phyloP scores from a whole-genome alignment of 768 basidiomycete genomes.

The Russula vinacea region DNA sequence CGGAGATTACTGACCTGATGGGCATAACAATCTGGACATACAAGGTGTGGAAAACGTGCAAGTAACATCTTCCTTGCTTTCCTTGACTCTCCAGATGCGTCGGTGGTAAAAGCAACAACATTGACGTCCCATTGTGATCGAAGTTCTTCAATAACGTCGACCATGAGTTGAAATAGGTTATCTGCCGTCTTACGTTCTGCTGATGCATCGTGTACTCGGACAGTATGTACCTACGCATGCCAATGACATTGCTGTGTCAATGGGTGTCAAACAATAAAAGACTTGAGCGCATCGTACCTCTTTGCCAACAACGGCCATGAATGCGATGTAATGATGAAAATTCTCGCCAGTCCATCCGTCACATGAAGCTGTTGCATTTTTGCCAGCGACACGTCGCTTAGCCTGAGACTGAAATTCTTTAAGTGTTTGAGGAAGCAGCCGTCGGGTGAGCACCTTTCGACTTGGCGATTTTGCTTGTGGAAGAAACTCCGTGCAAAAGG shows the following conservation, averaged over 20 bases:
- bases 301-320: not conserved
- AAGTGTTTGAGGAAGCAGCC: not conserved
- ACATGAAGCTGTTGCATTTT: not conserved
- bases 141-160: not conserved
- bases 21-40: not conserved
- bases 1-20: not conserved
- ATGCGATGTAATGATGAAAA: not conserved
- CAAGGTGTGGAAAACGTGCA: not conserved
- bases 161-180: not conserved
- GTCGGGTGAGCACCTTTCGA: not conserved
- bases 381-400: not conserved
- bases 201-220: not conserved
- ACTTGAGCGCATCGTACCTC: not conserved
- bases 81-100: not conserved
- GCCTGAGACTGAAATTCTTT: not conserved
- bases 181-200: not conserved
- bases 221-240: not conserved
- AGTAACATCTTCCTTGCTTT: not conserved
- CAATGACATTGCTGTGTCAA: too few species aligned
- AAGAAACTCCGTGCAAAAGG: not conserved
- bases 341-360: not conserved
- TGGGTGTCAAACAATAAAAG: not conserved
- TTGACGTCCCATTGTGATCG: not conserved
- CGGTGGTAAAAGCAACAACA: not conserved
- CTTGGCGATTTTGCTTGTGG: not conserved